Conservation (phyloP, 306 rosid genomes). For the Corylus heterophylla region DNA sequence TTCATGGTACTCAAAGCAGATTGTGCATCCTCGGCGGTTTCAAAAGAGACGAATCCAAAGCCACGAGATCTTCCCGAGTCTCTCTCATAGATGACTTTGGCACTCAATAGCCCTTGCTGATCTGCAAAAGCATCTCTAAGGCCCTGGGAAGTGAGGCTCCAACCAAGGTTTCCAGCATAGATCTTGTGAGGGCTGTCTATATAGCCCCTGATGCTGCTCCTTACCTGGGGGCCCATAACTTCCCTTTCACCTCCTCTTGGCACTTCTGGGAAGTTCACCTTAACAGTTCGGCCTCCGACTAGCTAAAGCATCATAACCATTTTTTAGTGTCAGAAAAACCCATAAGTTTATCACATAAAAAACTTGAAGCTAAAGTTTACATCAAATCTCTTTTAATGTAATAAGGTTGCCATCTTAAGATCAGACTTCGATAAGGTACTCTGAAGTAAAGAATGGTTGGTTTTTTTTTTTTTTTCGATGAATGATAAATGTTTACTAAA, state of each 20-base stretch:
- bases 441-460: not conserved
- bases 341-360: not conserved
- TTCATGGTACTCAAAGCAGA: conserved; percentile 69
- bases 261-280: conserved; percentile 91
- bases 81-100: conserved; percentile 82
- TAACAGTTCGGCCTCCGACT: conserved; percentile 77
- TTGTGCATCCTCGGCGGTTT: conserved; percentile 60
- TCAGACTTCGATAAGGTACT: not conserved
- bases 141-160: conserved; percentile 73
- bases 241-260: conserved; percentile 93
- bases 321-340: not conserved
- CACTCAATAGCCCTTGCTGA: conserved; percentile 80
- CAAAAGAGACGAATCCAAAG: conserved; percentile 80
- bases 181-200: conserved; percentile 84
- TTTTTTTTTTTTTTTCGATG: not conserved
- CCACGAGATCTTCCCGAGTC: conserved; percentile 78
- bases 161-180: conserved; percentile 92
- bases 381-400: not conserved
- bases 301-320: conserved; percentile 49
- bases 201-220: conserved; percentile 56
- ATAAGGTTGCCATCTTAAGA: not conserved
- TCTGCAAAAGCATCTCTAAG: conserved; percentile 75
- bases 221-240: conserved; percentile 59
- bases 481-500: too few relatives aligned
- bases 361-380: not conserved